Percentiles rank a stretch among this genome's conserved stretches.
phyloP scores from a whole-genome alignment of 148 eudicot species.

The Oxyria digyna region DNA sequence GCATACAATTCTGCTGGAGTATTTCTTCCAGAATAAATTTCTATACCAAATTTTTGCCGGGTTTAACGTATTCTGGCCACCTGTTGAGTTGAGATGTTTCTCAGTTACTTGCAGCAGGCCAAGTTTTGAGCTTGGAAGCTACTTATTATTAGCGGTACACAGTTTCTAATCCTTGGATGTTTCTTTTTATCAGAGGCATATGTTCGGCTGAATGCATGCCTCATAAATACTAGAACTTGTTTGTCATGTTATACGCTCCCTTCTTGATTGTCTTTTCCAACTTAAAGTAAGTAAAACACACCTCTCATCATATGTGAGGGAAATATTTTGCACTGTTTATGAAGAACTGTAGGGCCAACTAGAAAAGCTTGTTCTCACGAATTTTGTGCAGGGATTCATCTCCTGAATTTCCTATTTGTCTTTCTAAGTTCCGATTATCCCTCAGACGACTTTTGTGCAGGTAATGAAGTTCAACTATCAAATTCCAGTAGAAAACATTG shows the following conservation, averaged over 20 bases:
- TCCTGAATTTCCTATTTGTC: no score
- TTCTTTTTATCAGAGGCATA: neutral
- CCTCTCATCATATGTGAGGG: no score
- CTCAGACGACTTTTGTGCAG: no score
- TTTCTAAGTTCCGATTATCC: no score
- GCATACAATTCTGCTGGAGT: conserved; percentile 2
- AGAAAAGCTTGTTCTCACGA: no score
- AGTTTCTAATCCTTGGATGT: neutral
- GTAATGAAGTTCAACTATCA: no score
- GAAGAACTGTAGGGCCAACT: no score
- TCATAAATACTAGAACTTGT: neutral
- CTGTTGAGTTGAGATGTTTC: neutral
- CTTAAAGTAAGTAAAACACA: neutral
- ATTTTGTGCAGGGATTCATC: no score
- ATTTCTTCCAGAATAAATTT: neutral
- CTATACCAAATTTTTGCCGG: neutral
- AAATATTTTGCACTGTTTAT: no score
- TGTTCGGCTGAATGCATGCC: neutral
- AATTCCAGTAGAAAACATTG: no score
- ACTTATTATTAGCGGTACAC: neutral
- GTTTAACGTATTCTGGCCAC: neutral
- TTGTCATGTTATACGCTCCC: neutral
- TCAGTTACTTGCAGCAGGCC: conserved; percentile 3
- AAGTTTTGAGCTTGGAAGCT: conserved; percentile 4
- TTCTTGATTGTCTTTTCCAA: neutral